These are phyloP conservation scores for Nepenthes mirabilis DNA, from an alignment of 148 eudicot genomes.

Conservation along the genomic window DNA sequence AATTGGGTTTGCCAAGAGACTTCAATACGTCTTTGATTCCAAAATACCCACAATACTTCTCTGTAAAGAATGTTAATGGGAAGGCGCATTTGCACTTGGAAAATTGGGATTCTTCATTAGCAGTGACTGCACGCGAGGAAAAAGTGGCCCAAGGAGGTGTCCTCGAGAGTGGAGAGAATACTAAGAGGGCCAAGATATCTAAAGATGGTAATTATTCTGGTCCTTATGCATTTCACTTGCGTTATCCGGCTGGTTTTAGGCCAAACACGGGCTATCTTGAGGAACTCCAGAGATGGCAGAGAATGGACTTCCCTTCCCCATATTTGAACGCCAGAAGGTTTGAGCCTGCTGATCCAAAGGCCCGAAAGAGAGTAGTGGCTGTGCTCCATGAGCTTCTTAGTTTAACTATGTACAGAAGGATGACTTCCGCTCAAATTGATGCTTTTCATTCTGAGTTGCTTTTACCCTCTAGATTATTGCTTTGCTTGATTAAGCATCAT, in stretches of 20 bases:
- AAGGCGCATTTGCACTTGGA: slow-evolving; percentile 47
- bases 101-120: slow-evolving; percentile 74
- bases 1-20: slow-evolving; percentile 71
- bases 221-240: slow-evolving; percentile 59
- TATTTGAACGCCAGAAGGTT: slow-evolving; percentile 78
- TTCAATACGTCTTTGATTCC: slow-evolving; percentile 45
- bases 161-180: slow-evolving; percentile 9
- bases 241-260: slow-evolving; percentile 72
- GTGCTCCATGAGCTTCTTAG: slow-evolving; percentile 97
- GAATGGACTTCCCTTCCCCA: slow-evolving; percentile 82
- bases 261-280: slow-evolving; percentile 72
- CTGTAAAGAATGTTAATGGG: slow-evolving; percentile 41
- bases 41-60: slow-evolving; percentile 57
- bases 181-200: slow-evolving; percentile 34
- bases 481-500: slow-evolving; percentile 84
- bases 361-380: slow-evolving; percentile 66
- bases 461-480: slow-evolving; percentile 66
- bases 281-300: slow-evolving; percentile 78
- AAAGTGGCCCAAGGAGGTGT: slow-evolving; percentile 23
- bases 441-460: slow-evolving; percentile 64
- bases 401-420: slow-evolving; percentile 62
- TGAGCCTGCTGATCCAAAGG: slow-evolving; percentile 55
- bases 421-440: slow-evolving; percentile 70
- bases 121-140: slow-evolving; percentile 72
- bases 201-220: slow-evolving; percentile 81